Evolutionary conservation across 129 eudicot genomes (phyloP).

Genomic region (Lactuca sativa): DNA sequence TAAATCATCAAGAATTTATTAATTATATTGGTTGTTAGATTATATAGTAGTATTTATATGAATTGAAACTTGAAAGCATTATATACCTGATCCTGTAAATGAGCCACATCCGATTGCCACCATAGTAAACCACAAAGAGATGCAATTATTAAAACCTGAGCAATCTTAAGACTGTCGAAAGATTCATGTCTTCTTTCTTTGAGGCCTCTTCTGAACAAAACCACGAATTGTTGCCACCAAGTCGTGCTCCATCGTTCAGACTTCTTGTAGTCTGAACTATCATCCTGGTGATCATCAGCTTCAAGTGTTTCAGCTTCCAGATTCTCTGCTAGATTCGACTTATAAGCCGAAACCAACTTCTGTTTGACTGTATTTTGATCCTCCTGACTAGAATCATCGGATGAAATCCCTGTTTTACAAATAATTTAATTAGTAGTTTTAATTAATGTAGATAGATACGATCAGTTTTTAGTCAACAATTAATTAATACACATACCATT

Average conservation of each 20-base stretch:
- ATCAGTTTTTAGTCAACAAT: not conserved
- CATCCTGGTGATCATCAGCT: constrained; percentile 13
- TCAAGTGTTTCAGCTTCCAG: constrained; percentile 36
- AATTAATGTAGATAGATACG: not conserved
- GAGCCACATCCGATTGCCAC: constrained; percentile 59
- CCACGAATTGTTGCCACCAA: constrained; percentile 69
- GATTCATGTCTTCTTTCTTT: constrained; percentile 77
- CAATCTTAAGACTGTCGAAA: constrained; percentile 50
- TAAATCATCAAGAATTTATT: not conserved
- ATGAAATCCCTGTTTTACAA: constrained; percentile 41
- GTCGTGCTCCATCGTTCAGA: constrained; percentile 61
- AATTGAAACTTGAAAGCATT: not conserved
- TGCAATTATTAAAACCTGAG: constrained; percentile 48
- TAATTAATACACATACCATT: constrained; percentile 43
- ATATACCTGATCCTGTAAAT: constrained; percentile 74
- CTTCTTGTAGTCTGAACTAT: constrained; percentile 25
- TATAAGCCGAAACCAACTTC: constrained; percentile 48
- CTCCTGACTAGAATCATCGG: constrained; percentile 45
- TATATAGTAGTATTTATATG: not conserved
- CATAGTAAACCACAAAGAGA: constrained; percentile 61
- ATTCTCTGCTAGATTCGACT: constrained; percentile 36
- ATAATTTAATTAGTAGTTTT: not conserved
- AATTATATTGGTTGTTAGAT: not conserved
- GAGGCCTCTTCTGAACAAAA: constrained; percentile 62
- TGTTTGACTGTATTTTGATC: constrained; percentile 52